Base-by-base conservation (phyloP, 2,329 filamentous ascomycete genomes). In the Zymoseptoria brevis region DNA sequence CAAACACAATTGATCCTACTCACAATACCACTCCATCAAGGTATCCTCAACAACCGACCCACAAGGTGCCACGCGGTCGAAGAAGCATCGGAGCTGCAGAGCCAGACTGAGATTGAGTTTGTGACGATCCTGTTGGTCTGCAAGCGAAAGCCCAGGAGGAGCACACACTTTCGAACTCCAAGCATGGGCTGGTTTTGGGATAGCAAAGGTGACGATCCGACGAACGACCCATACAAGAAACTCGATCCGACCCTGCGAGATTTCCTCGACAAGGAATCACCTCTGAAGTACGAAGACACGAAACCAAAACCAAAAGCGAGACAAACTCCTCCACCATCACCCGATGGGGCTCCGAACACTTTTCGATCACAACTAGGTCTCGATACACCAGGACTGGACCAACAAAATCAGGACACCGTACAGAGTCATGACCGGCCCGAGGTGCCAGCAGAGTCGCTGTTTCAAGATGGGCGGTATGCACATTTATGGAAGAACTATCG, bases 401-500 rank as follows among this genome's bases (percentile, higher is more conserved):
- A 58, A 60, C 62, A 57, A 41, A 58, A 60, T 26, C 61, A 64
- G 62, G 61, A 60, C 56, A 61, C 56, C 57, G 66, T 49, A 29
- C 72, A 60, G 50, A 63, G 21, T 26, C 62, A 69, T 13, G 63
- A 71, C 41, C 63, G 71, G 56, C 73, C 76, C 9, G 60, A 70
- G 35, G 76, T 79, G 1, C 79, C 79, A 0, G 65, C 72, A 45
- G 78, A 84, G 66, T 87, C 84, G 13, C 77, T 87, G 19, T 88
- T 80, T 69, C 81, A 82, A 69, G 87, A 89, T 71, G 86, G 86
- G 63, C 83, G 87, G 60, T 89, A 89, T 75, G 90, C 92, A 58
- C 83, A 97, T 72, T 80, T 99, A 30, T 99, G 94, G 94, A 93
- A 91, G 75, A 90, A 83, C 60, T 99, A 99, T 80, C 83, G 83